Evolutionary conservation across 352 stramenopile species (phyloP), one percentile per base, ranked within the genome.

Genomic region (Thalassiosira allenii): DNA sequence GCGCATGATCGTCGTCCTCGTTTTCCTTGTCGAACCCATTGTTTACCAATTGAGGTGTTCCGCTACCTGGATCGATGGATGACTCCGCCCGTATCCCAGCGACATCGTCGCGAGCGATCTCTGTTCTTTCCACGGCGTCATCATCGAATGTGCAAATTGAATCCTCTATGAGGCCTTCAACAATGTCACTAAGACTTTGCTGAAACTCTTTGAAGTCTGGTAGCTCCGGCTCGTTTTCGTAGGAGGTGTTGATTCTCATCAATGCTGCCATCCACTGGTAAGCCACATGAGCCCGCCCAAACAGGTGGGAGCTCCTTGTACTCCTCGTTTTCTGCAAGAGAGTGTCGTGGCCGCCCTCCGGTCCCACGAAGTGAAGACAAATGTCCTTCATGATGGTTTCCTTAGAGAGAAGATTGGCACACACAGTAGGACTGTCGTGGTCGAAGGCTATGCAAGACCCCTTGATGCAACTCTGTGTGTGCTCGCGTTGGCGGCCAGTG

Each of bases 331-430:
- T 69, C n/a, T 69, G 23, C 17, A 61, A 69, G 37, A 77, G 30
- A 34, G 4, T 3, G 54, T 77, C 68, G 54, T 54, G 59, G 22
- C 61, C 56, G 5, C 68, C 68, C 44, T 56, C 47, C 20, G 17
- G 33, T 3, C 68, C 68, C n/a, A 77, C 68, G 57, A 77, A 77
- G 51, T 77, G 68, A 33, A 77, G 14, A 17, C 22, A 23, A 8
- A 77, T 12, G 41, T 69, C 57, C 14, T 51, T 69, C 20, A 57
- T 77, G 23, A 77, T 77, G 25, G 1, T 69, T 52, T 69, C 37
- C 11, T 6, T 4, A 22, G 54, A 77, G 23, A 77, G 34, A 3
- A 77, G 22, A 27, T 69, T 62, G 2, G 37, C 29, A n/a, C 52
- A 43, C 27, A 77, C 68, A 41, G 54, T 9, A 20, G 57, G 54